These are phyloP conservation scores for Nakazawaea holstii DNA, from an alignment of 805 yeast species.

Conservation along the genomic window DNA sequence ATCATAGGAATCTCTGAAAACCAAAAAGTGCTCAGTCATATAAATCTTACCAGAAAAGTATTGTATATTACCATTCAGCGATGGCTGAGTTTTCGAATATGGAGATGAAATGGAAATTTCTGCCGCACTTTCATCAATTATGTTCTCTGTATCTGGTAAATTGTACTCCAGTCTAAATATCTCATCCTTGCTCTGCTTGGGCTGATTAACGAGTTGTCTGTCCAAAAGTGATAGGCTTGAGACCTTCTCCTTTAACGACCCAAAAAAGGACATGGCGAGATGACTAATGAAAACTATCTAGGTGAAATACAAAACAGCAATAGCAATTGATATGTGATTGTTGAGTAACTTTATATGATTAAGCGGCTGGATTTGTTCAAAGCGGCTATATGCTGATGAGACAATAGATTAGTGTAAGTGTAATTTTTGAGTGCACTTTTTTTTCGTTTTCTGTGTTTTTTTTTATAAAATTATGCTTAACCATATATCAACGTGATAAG, in stretches of 20 bases:
- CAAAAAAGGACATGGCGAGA: slow-evolving; percentile 10
- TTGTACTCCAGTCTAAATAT: slow-evolving; percentile 59
- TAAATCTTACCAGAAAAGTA: slow-evolving; percentile 59
- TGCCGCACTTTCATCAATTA: slow-evolving; percentile 62
- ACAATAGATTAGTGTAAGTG: too few relatives aligned
- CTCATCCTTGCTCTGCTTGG: slow-evolving; percentile 61
- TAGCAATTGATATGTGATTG: too few relatives aligned
- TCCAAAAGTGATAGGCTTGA: slow-evolving; percentile 42
- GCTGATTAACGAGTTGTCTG: slow-evolving; percentile 24
- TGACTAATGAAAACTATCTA: not conserved
- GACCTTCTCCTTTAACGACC: slow-evolving; percentile 26
- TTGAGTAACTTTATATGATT: too few relatives aligned
- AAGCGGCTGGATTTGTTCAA: too few relatives aligned
- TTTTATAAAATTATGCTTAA: not conserved
- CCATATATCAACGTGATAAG: too few relatives aligned
- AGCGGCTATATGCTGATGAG: too few relatives aligned
- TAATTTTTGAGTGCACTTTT: not conserved
- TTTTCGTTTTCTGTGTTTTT: not conserved
- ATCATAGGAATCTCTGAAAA: slow-evolving; percentile 70
- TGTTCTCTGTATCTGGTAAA: slow-evolving; percentile 65
- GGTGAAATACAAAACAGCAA: too few relatives aligned
- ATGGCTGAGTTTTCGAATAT: slow-evolving; percentile 6
- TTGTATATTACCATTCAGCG: slow-evolving; percentile 9
- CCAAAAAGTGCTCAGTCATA: slow-evolving; percentile 69
- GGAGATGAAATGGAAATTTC: slow-evolving; percentile 40